Evolutionary conservation across 73 alveolate species (phyloP).

Genomic region (Paramecium primaurelia): DNA sequence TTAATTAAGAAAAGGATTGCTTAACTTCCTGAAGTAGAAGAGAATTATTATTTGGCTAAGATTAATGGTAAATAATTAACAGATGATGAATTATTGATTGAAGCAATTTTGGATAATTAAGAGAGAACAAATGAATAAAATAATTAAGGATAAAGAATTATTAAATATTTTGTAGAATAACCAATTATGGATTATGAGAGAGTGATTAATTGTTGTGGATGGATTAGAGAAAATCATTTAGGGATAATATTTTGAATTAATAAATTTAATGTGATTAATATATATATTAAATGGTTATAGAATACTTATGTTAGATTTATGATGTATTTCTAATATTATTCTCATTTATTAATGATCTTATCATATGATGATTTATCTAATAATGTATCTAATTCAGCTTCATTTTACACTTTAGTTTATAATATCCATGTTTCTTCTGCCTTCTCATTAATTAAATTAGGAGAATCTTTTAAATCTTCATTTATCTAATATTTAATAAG

Average conservation of each 20-base stretch:
- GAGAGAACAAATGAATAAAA: neutral
- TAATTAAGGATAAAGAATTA: neutral
- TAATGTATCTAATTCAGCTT: conserved; percentile 60
- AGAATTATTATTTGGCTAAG: neutral
- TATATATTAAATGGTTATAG: neutral
- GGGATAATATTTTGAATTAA: neutral
- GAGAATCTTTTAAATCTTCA: conserved; percentile 62
- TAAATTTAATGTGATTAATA: neutral
- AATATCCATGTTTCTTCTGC: conserved; percentile 80
- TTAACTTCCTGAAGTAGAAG: neutral
- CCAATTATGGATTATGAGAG: neutral
- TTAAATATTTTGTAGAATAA: neutral
- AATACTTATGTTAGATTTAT: neutral
- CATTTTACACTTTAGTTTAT: conserved; percentile 61
- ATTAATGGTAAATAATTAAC: neutral
- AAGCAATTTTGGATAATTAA: neutral
- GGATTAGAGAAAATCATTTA: neutral
- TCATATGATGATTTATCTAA: conserved; percentile 51
- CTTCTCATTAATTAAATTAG: conserved; percentile 68
- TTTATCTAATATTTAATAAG: conserved; percentile 50
- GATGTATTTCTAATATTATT: neutral
- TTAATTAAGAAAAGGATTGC: neutral
- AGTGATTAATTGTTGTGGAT: neutral
- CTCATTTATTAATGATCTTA: conserved; percentile 59
- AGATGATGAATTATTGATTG: neutral